Percentiles rank a stretch among this genome's conserved stretches.
These are phyloP conservation scores for Vanilla planifolia DNA, from an alignment of 106 monocot genomes.

Conservation along the genomic window DNA sequence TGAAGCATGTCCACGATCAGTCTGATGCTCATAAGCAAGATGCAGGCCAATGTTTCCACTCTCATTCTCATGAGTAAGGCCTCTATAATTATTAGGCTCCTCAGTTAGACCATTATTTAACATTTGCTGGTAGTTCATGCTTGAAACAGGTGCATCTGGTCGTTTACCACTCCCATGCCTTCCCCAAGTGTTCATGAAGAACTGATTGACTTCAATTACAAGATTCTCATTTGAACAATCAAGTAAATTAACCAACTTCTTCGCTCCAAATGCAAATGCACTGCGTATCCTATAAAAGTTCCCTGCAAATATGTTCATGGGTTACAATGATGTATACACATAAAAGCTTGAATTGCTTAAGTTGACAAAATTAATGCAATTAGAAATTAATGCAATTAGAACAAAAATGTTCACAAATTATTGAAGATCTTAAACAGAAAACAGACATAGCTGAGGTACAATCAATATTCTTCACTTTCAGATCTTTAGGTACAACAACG, in stretches of 20 bases:
- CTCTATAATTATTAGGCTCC: slow-evolving; percentile 5
- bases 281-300: slow-evolving; percentile 54
- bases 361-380: too few relatives aligned
- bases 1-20: slow-evolving; percentile 2
- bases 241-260: slow-evolving; percentile 50
- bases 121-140: slow-evolving; percentile 9
- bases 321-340: not conserved
- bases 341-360: too few relatives aligned
- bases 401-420: too few relatives aligned
- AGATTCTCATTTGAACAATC: slow-evolving; percentile 56
- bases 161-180: slow-evolving; percentile 60
- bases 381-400: too few relatives aligned
- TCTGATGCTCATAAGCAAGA: slow-evolving; percentile 14
- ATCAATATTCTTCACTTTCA: too few relatives aligned
- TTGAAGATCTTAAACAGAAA: too few relatives aligned
- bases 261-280: slow-evolving; percentile 81
- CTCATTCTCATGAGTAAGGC: not conserved
- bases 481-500: too few relatives aligned
- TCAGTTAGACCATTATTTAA: not conserved
- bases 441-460: too few relatives aligned
- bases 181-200: slow-evolving; percentile 78
- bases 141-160: slow-evolving; percentile 46
- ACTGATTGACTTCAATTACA: slow-evolving; percentile 55
- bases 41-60: slow-evolving; percentile 6
- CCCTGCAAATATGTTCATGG: slow-evolving; percentile 7